Evolutionary conservation across 495 filamentous ascomycete species (phyloP).

Genomic region (Collariella sp.): DNA sequence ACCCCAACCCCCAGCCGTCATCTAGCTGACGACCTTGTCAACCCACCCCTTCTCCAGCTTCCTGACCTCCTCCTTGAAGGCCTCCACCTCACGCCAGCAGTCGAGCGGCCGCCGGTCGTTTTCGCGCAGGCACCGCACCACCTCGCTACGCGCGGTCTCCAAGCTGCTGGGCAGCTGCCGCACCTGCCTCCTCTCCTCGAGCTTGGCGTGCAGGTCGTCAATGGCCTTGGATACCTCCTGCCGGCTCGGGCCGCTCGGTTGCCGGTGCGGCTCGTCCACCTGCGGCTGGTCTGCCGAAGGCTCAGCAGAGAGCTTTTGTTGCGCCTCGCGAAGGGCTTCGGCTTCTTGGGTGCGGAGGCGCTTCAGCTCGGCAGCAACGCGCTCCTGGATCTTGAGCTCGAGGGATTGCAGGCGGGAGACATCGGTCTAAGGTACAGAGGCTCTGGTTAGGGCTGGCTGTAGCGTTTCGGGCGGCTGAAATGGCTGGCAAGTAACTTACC

Average conservation of each 20-base stretch:
- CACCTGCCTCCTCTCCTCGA: conserved; percentile 68
- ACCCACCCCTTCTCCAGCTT: conserved; percentile 80
- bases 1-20: too few species aligned
- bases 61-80: conserved; percentile 79
- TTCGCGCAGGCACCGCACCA: conserved; percentile 72
- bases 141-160: conserved; percentile 62
- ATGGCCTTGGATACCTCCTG: conserved; percentile 29
- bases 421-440: conserved; percentile 54
- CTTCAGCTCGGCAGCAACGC: conserved; percentile 76
- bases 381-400: conserved; percentile 82
- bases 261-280: conserved; percentile 7
- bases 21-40: conserved; percentile 58
- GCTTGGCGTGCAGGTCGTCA: conserved; percentile 60
- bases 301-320: conserved; percentile 47
- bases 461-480: conserved; percentile 1
- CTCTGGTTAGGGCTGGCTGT: background rate
- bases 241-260: conserved; percentile 15
- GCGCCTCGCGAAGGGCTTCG: conserved; percentile 51
- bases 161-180: conserved; percentile 52
- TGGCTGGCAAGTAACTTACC: conserved; percentile 42
- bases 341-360: conserved; percentile 54
- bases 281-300: conserved; percentile 1
- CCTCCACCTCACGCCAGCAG: conserved; percentile 91
- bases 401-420: conserved; percentile 70
- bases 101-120: conserved; percentile 87